Evolutionary conservation across 805 yeast genomes (phyloP).

Genomic region (Myxozyma sirexii): DNA sequence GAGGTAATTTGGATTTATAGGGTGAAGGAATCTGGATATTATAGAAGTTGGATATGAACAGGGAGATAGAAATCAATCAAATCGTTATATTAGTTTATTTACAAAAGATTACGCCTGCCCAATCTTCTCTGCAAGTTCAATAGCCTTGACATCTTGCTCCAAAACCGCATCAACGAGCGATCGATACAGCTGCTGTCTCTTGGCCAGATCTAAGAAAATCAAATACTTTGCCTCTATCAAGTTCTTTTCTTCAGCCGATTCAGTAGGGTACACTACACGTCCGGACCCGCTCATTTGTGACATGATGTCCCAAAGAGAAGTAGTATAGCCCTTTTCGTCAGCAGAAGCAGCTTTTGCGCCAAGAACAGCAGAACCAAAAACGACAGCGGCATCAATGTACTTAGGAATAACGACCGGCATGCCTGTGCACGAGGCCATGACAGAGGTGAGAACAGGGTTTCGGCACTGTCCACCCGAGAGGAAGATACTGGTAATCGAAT

Average conservation of each 20-base stretch:
- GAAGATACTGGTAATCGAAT: slow-evolving; percentile 70
- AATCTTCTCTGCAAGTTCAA: slow-evolving; percentile 2
- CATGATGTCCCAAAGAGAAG: slow-evolving; percentile 80
- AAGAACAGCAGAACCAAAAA: slow-evolving; percentile 89
- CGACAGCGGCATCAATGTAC: slow-evolving; percentile 96
- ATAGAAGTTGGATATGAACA: too few relatives aligned
- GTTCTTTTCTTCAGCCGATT: slow-evolving; percentile 63
- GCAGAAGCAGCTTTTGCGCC: slow-evolving; percentile 92
- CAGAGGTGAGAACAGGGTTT: slow-evolving; percentile 82
- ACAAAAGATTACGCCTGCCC: neutral
- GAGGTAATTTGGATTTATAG: too few relatives aligned
- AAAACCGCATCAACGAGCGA: slow-evolving; percentile 55
- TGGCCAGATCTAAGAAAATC: slow-evolving; percentile 85
- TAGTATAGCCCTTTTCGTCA: slow-evolving; percentile 39
- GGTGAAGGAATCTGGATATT: too few relatives aligned
- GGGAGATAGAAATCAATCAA: neutral
- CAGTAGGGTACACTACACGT: slow-evolving; percentile 69
- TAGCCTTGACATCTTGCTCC: slow-evolving; percentile 2
- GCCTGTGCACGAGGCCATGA: slow-evolving; percentile 91
- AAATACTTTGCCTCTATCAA: slow-evolving; percentile 78
- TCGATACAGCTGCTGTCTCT: slow-evolving; percentile 77
- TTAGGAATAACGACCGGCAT: slow-evolving; percentile 89
- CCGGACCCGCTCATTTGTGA: slow-evolving; percentile 81
- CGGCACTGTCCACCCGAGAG: slow-evolving; percentile 98
- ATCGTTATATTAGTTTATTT: neutral